Evolutionary conservation across 2,329 filamentous ascomycete species (phyloP).

Genomic region (Aspergillus novoparasiticus): DNA sequence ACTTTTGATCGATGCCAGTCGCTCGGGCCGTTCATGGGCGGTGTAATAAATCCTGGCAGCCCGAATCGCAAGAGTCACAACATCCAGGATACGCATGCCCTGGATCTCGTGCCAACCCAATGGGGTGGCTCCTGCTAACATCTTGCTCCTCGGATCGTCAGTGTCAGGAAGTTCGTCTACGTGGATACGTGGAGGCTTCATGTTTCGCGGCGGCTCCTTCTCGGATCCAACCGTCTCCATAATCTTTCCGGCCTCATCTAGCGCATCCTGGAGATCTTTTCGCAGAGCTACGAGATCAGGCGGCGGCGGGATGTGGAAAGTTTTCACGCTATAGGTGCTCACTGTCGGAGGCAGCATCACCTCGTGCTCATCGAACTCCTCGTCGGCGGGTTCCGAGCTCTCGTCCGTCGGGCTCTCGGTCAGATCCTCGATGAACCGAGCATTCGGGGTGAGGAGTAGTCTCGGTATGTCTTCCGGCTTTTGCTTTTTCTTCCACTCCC

Average conservation of each 20-base stretch:
- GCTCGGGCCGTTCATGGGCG: slow-evolving; percentile 81
- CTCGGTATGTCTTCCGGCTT: slow-evolving; percentile 43
- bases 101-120: slow-evolving; percentile 83
- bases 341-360: slow-evolving; percentile 94
- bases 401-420: slow-evolving; percentile 56
- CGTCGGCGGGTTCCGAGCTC: slow-evolving; percentile 45
- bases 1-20: slow-evolving; percentile 81
- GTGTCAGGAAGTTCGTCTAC: slow-evolving; percentile 40
- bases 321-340: slow-evolving; percentile 88
- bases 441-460: slow-evolving; percentile 42
- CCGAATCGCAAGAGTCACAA: slow-evolving; percentile 91
- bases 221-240: slow-evolving; percentile 53
- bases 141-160: slow-evolving; percentile 38
- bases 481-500: slow-evolving; percentile 63
- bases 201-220: slow-evolving; percentile 30
- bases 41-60: slow-evolving; percentile 97
- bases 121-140: slow-evolving; percentile 32
- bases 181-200: slow-evolving; percentile 33
- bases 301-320: slow-evolving; percentile 78
- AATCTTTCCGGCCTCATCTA: slow-evolving; percentile 70
- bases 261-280: slow-evolving; percentile 64
- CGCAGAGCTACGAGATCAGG: slow-evolving; percentile 82
- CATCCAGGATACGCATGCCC: slow-evolving; percentile 87
- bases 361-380: slow-evolving; percentile 63
- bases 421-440: slow-evolving; percentile 45